These are phyloP conservation scores for Scenedesmus sp. DNA, from an alignment of 163 green algal genomes.

Conservation along the genomic window DNA sequence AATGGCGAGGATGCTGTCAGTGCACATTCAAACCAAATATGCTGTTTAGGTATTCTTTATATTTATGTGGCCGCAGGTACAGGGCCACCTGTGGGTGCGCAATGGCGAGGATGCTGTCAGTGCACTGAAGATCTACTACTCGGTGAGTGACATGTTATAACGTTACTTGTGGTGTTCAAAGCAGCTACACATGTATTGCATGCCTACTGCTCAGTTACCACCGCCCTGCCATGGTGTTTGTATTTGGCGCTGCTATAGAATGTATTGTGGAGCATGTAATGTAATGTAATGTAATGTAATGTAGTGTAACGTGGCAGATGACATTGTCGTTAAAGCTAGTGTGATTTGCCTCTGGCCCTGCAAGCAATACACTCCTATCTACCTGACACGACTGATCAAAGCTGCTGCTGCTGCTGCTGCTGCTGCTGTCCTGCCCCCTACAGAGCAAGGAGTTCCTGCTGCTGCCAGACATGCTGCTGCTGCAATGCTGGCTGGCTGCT, in stretches of 20 bases:
- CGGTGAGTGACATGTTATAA: background rate
- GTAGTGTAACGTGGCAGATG: too few relatives aligned
- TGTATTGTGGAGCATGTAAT: too few relatives aligned
- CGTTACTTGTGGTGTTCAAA: background rate
- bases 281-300: too few relatives aligned
- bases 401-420: conserved; percentile 30
- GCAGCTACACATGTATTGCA: background rate
- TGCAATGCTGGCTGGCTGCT: conserved; percentile 45
- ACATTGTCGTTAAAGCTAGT: too few relatives aligned
- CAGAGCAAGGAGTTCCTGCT: conserved; percentile 49
- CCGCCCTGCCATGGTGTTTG: too few relatives aligned
- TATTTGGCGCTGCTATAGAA: too few relatives aligned
- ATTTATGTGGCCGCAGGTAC: conserved; percentile 29
- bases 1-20: too few relatives aligned
- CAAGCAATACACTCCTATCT: too few relatives aligned
- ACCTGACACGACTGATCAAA: background rate
- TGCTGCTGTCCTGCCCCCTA: background rate
- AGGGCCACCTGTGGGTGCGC: conserved; percentile 44
- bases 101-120: conserved; percentile 48
- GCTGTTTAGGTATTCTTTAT: background rate
- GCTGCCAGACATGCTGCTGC: conserved; percentile 51
- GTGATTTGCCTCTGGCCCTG: too few relatives aligned
- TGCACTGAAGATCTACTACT: conserved; percentile 9
- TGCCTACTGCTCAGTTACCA: background rate
- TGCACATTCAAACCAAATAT: background rate